Evolutionary conservation across 441 rosid species (phyloP).

Genomic region (Brassica balearica): DNA sequence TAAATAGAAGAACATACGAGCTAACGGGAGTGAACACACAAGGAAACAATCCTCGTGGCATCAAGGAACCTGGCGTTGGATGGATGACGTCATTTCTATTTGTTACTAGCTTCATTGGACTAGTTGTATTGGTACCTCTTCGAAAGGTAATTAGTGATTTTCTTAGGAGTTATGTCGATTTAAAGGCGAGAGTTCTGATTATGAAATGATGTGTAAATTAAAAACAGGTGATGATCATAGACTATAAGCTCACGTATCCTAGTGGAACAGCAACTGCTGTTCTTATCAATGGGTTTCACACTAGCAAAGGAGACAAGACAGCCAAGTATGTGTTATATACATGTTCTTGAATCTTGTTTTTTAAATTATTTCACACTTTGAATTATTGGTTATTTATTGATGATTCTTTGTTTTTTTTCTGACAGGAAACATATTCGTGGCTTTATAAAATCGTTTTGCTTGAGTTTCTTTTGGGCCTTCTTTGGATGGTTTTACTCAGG

Average conservation of each 20-base stretch:
- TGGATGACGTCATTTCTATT: conserved; percentile 95
- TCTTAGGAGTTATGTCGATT: neutral
- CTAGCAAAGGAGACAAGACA: conserved; percentile 74
- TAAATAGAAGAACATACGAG: conserved; percentile 74
- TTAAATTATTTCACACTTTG: neutral
- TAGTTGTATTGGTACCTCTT: conserved; percentile 85
- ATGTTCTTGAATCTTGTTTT: conserved; percentile 25
- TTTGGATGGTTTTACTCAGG: conserved; percentile 95
- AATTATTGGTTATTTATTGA: neutral
- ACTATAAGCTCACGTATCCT: conserved; percentile 82
- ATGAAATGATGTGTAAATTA: neutral
- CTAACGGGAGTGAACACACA: conserved; percentile 60
- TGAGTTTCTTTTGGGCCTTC: conserved; percentile 92
- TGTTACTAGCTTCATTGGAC: conserved; percentile 79
- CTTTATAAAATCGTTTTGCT: conserved; percentile 70
- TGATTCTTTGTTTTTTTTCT: neutral
- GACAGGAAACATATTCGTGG: conserved; percentile 91
- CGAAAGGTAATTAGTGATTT: conserved; percentile 60
- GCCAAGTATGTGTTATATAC: conserved; percentile 63
- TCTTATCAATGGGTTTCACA: conserved; percentile 93
- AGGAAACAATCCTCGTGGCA: conserved; percentile 69
- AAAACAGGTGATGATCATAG: conserved; percentile 82
- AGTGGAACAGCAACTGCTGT: conserved; percentile 98
- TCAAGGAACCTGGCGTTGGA: conserved; percentile 85
- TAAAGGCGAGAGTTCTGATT: neutral